Evolutionary conservation across 78 protist genomes (phyloP).

Genomic region (Dictyostelium discoideum): dicty_2.7 NC_007091.3:462001-462500

Average conservation of each 20-base stretch:
- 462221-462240: not conserved
- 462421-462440: not conserved
- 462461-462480: not conserved
- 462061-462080: not conserved
- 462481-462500: not conserved
- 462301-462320: not conserved
- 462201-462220: not conserved
- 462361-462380: not conserved
- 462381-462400: not conserved
- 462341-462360: not conserved
- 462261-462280: constrained; percentile 8
- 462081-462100: not conserved
- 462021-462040: not conserved
- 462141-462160: not conserved
- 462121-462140: not conserved
- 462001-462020: not conserved
- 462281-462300: not conserved
- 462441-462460: not conserved
- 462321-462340: too few species aligned
- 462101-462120: not conserved
- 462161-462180: not conserved
- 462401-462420: not conserved
- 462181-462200: not conserved
- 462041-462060: not conserved
- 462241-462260: constrained; percentile 5